Evolutionary conservation across 139 green algal genomes (phyloP), one percentile per base, ranked within the genome.

Genomic region (Volvox africanus): DNA sequence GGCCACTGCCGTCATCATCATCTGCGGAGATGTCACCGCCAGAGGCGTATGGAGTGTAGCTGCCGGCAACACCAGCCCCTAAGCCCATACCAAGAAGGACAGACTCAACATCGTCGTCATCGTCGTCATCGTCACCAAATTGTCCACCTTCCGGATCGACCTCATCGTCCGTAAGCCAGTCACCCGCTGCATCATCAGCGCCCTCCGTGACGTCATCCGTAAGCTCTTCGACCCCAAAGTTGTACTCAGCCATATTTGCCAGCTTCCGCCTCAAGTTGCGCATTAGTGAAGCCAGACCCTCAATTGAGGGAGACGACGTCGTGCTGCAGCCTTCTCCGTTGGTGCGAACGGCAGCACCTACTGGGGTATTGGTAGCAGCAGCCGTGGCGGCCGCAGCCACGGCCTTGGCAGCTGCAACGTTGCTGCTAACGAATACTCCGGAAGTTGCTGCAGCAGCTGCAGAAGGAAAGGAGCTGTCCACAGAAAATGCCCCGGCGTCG

Each of bases 251-350:
- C 77, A 55, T 79, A 6, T 21, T 68, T n/a, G 14, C 85, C 37
- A 89, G 69, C 85, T 36, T 68, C 85, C 81, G 17, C 85, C 85
- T n/a, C 85, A 89, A 50, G 18, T 50, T 75, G 14, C 69, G 85
- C n/a, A 89, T 71, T 36, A 89, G n/a, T 14, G 69, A 82, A 18
- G 69, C 85, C 17, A 89, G 85, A 5, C 85, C 69, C 69, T 89
- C 85, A 18, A 89, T 35, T 0, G 85, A 89, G 18, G 85, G 26
- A 0, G 85, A 82, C 26, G 37, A 73, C 18, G 30, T 28, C 19
- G 3, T 68, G 67, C 67, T 80, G 67, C 26, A 13, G 22, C 21
- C 21, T 35, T 55, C 62, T 9, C 26, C 82, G 19, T 11, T 55
- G 82, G 44, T 65, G 20, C 67, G 44, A 55, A 55, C 44, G 5